A percentile compares a stretch with the other conserved stretches of the same genome.
Evolutionary conservation across 805 yeast genomes (phyloP).

Genomic region (Starmera dryadoides): DNA sequence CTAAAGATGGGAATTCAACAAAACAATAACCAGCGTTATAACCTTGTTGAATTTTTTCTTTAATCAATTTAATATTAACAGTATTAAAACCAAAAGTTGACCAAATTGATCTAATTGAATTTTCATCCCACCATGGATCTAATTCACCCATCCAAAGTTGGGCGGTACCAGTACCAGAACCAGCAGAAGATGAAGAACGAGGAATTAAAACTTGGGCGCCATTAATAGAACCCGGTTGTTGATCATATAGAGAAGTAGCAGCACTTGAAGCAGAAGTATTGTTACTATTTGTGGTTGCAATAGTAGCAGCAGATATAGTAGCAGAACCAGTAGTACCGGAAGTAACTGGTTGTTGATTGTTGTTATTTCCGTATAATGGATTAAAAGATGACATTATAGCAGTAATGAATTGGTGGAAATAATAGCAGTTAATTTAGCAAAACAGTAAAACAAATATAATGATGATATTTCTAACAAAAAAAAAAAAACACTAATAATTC

Average conservation of each 20-base stretch:
- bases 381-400: neutral
- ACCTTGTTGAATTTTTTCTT: conserved; percentile 41
- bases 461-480: too few relatives aligned
- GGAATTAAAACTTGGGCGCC: conserved; percentile 36
- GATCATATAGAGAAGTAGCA: neutral
- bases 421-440: neutral
- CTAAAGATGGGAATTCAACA: conserved; percentile 58
- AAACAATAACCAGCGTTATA: conserved; percentile 73
- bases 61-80: conserved; percentile 60
- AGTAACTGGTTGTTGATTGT: too few relatives aligned
- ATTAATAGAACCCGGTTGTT: neutral
- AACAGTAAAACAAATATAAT: too few relatives aligned
- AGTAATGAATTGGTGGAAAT: too few relatives aligned
- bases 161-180: conserved; percentile 6
- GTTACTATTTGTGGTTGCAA: too few relatives aligned
- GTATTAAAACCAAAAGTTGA: conserved; percentile 51
- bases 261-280: neutral
- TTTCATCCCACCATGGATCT: conserved; percentile 80
- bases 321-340: neutral
- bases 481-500: too few relatives aligned
- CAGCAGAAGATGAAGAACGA: neutral
- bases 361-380: neutral
- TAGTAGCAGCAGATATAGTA: too few relatives aligned
- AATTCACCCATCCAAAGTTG: conserved; percentile 86
- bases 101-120: conserved; percentile 64